Conservation (phyloP, 352 stramenopile species). For the Saprolegnia parasitica region DNA sequence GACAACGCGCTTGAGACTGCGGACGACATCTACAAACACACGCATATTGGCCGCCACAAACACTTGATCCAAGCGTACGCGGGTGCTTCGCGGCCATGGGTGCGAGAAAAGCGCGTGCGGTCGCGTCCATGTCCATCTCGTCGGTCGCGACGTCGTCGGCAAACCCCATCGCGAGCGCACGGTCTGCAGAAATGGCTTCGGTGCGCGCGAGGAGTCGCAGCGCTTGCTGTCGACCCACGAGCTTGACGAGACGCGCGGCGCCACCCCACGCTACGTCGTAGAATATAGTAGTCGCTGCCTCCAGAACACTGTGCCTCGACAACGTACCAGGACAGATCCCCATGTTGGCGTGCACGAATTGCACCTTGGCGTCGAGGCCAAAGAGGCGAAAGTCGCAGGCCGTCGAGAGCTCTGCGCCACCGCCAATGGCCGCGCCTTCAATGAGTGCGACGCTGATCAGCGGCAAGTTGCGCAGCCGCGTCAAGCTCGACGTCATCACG, state of each 20-base stretch:
- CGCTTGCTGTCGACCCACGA: conserved; percentile 67
- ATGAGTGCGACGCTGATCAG: conserved; percentile 74
- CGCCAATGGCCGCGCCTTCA: conserved; percentile 75
- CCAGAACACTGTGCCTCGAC: background rate
- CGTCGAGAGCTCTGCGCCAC: conserved; percentile 76
- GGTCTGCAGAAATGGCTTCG: conserved; percentile 44
- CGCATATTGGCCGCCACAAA: background rate
- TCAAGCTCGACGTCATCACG: conserved; percentile 73
- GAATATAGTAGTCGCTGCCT: background rate
- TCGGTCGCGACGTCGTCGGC: conserved; percentile 50
- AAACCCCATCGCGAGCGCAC: conserved; percentile 57
- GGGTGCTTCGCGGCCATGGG: conserved; percentile 49
- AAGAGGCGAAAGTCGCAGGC: conserved; percentile 80
- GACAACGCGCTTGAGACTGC: conserved; percentile 67
- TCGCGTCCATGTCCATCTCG: conserved; percentile 32
- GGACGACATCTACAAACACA: conserved; percentile 55
- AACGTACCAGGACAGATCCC: conserved; percentile 56
- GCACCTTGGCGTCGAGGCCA: conserved; percentile 54
- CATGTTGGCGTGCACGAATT: conserved; percentile 83
- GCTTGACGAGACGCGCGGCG: conserved; percentile 62
- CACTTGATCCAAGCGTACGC: conserved; percentile 35
- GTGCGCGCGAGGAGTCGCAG: conserved; percentile 68
- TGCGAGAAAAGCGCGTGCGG: conserved; percentile 45
- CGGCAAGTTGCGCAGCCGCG: conserved; percentile 61
- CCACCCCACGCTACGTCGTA: conserved; percentile 66